Evolutionary conservation across 78 protist species (phyloP).

Genomic region (Dictyostelium brefeldianum): DNA sequence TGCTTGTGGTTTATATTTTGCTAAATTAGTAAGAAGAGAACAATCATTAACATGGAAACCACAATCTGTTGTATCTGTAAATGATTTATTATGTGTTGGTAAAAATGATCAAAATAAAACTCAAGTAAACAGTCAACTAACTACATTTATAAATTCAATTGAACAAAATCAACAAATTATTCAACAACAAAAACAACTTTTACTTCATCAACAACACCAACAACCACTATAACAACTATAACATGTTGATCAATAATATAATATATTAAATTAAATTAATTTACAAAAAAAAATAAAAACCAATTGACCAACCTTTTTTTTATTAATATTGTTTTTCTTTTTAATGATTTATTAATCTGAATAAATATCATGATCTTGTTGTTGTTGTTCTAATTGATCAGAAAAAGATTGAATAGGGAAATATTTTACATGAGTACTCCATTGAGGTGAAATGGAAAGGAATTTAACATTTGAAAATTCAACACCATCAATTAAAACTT

Average conservation of each 20-base stretch:
- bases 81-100: slow-evolving; percentile 56
- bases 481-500: slow-evolving; percentile 47
- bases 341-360: neutral
- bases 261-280: no score
- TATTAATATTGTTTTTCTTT: neutral
- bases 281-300: no score
- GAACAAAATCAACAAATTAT: slow-evolving; percentile 14
- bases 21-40: slow-evolving; percentile 60
- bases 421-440: slow-evolving; percentile 70
- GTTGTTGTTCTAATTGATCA: neutral
- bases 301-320: neutral
- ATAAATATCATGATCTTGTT: neutral
- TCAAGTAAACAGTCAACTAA: neutral
- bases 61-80: slow-evolving; percentile 45
- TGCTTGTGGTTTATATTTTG: slow-evolving; percentile 80
- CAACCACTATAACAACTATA: neutral
- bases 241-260: neutral
- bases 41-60: slow-evolving; percentile 64
- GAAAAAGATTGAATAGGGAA: slow-evolving; percentile 52
- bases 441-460: slow-evolving; percentile 63
- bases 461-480: slow-evolving; percentile 24
- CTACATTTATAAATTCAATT: neutral
- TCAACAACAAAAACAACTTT: slow-evolving; percentile 15
- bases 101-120: slow-evolving; percentile 6
- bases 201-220: slow-evolving; percentile 1